Conservation (phyloP, 108 stramenopile genomes). For the Cyclotella atomus region DNA sequence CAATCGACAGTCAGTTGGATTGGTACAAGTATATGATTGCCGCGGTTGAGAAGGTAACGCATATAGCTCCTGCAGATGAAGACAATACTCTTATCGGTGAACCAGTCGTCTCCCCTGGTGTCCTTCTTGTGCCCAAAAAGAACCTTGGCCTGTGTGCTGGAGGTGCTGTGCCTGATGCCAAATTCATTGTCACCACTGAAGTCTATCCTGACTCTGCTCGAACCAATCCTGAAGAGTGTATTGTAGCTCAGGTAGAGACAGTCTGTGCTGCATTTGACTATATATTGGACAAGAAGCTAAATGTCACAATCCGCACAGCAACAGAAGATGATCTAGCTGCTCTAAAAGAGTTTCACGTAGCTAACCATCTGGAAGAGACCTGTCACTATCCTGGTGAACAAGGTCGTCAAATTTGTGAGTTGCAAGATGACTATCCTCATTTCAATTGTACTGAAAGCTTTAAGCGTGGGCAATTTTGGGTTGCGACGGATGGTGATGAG, state of each 20-base stretch:
- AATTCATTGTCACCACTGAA: slow-evolving; percentile 47
- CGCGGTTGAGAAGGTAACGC: slow-evolving; percentile 47
- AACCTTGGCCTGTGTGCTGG: slow-evolving; percentile 49
- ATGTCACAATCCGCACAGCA: not conserved
- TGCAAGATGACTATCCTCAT: not conserved
- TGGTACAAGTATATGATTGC: slow-evolving; percentile 38
- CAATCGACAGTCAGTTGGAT: slow-evolving; percentile 11
- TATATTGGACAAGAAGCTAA: slow-evolving; percentile 5
- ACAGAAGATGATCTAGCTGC: not conserved
- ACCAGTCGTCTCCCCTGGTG: slow-evolving; percentile 3
- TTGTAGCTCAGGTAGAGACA: slow-evolving; percentile 40
- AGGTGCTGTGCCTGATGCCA: slow-evolving; percentile 24
- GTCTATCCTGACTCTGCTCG: slow-evolving; percentile 50
- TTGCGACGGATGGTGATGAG: not conserved
- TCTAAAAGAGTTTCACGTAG: not conserved
- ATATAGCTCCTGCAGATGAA: slow-evolving; percentile 36
- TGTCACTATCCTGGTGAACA: slow-evolving; percentile 2
- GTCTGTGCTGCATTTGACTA: slow-evolving; percentile 44
- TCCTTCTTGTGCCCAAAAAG: not conserved
- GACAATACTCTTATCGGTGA: slow-evolving; percentile 19
- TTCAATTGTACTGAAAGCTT: not conserved
- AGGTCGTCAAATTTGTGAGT: not conserved
- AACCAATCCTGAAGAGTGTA: slow-evolving; percentile 37
- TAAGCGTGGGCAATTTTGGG: not conserved
- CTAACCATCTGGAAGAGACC: not conserved